Base-by-base conservation (phyloP, 2,329 filamentous ascomycete genomes). In the Fusarium sp. region DNA sequence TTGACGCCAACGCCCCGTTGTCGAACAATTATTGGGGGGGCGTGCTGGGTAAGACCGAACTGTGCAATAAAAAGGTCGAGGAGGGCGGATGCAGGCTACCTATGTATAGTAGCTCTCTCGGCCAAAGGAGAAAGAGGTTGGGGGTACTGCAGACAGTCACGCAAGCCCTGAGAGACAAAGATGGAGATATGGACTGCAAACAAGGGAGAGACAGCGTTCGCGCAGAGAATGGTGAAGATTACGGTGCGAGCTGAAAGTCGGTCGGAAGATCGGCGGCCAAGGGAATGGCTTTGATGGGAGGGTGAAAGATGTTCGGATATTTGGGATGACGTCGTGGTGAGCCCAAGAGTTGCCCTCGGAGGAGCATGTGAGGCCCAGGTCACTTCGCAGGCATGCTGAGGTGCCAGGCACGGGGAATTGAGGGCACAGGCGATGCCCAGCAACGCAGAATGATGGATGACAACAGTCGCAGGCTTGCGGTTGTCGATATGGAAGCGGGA, bases 371-470 rank as follows among this genome's bases (percentile, higher is more conserved):
- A 72, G 66, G 61, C 65, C 71, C 71, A 68, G 65, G 62, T 74
- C 64, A 72, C 72, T 54, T 67, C 60, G 65, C 36, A 70, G 65
- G 64, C 70, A 74, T 74, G 70, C 72, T 71, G 54, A 47, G 41
- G 53, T 66, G 70, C 70, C 55, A 72, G 62, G 65, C 58, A 73
- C 58, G 43, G 47, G 46, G 41, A 60, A 53, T 60, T 58, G 60
- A 61, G 63, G 52, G 64, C 51, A 58, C 23, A 52, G 55, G 48
- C 63, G 44, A 71, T 56, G 56, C 67, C 63, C 55, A 61, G 55
- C 60, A 56, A 56, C 59, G 50, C 36, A 12, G 28, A 51, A 34
- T 37, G 48, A 39, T 31, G 12, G 48, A 51, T 51, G 66, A 34
- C 36, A 59, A 60, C 41, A 39, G 40, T 11, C 31, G 18, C 30